Evolutionary conservation across 345 rosid genomes (phyloP).

Genomic region (Chamaenerion angustifolium): DNA sequence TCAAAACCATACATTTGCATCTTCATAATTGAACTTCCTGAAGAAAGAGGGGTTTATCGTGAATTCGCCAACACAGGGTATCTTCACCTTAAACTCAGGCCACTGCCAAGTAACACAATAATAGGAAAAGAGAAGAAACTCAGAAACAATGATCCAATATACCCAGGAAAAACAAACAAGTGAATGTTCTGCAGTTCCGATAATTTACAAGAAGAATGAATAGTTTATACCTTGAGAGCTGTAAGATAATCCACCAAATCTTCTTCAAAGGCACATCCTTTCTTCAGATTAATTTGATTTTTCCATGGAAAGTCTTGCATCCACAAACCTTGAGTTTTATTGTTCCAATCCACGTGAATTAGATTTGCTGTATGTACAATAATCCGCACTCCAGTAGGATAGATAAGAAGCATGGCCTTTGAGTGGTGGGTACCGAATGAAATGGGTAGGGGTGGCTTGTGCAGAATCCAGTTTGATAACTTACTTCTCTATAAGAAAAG

Average conservation of each 20-base stretch:
- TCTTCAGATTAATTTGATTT: slow-evolving; percentile 30
- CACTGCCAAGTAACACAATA: slow-evolving; percentile 27
- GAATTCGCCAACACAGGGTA: slow-evolving; percentile 47
- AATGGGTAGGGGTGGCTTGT: slow-evolving; percentile 82
- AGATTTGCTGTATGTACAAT: slow-evolving; percentile 87
- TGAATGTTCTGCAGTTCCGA: not conserved
- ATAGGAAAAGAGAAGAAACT: not conserved
- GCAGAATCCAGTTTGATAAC: slow-evolving; percentile 74
- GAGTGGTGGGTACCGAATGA: slow-evolving; percentile 92
- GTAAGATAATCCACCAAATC: slow-evolving; percentile 77
- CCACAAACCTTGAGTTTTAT: slow-evolving; percentile 96
- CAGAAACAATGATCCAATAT: not conserved
- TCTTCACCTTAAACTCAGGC: slow-evolving; percentile 56
- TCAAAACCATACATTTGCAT: slow-evolving; percentile 37
- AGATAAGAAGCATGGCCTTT: slow-evolving; percentile 81
- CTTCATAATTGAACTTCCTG: slow-evolving; percentile 63
- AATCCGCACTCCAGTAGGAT: slow-evolving; percentile 68
- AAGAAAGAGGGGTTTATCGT: slow-evolving; percentile 65
- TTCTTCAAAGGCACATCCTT: slow-evolving; percentile 56
- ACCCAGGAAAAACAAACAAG: no score
- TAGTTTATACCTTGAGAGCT: slow-evolving; percentile 50
- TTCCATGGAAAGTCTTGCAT: slow-evolving; percentile 99
- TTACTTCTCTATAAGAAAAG: slow-evolving; percentile 46
- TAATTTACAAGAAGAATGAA: not conserved
- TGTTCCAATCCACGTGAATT: slow-evolving; percentile 90